Conservation (phyloP, 116 monocot genomes). For the Trichopus zeylanicus region DNA sequence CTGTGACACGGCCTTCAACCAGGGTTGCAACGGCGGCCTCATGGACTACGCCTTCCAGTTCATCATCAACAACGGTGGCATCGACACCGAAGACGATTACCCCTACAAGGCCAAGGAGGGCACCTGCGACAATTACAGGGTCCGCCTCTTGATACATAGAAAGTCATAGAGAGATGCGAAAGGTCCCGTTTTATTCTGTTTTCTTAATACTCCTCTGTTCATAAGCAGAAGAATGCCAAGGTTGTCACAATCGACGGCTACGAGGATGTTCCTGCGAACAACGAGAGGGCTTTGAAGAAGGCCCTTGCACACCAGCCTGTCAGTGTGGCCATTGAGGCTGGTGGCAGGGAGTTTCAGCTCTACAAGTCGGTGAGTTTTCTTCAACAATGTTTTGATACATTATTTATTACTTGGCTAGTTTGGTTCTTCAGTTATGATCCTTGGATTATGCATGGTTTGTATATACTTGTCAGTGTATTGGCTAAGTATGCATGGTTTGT, state of each 20-base stretch:
- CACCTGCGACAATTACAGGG: constrained; percentile 26
- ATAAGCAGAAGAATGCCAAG: constrained; percentile 29
- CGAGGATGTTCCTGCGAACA: constrained; percentile 26
- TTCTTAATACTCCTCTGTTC: too few relatives aligned
- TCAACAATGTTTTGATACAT: not conserved
- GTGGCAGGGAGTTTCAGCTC: constrained; percentile 23
- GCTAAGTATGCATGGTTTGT: too few relatives aligned
- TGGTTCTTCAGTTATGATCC: too few relatives aligned
- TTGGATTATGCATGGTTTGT: too few relatives aligned
- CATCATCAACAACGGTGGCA: constrained; percentile 46
- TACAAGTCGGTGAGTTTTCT: constrained; percentile 18
- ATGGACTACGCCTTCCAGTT: constrained; percentile 59
- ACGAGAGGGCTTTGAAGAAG: constrained; percentile 25
- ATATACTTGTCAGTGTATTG: too few relatives aligned
- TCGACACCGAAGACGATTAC: constrained; percentile 40
- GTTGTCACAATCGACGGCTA: constrained; percentile 32
- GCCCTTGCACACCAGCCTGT: constrained; percentile 30
- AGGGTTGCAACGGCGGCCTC: constrained; percentile 56
- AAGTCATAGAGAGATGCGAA: not conserved
- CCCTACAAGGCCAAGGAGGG: constrained; percentile 34
- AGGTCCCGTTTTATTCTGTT: not conserved
- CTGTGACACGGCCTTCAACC: constrained; percentile 42
- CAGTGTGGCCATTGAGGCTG: constrained; percentile 28
- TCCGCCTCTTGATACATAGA: not conserved
- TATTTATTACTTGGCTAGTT: not conserved